Evolutionary conservation across 108 stramenopile species (phyloP), one percentile per base, ranked within the genome.

Genomic region (Seminavis robusta): DNA sequence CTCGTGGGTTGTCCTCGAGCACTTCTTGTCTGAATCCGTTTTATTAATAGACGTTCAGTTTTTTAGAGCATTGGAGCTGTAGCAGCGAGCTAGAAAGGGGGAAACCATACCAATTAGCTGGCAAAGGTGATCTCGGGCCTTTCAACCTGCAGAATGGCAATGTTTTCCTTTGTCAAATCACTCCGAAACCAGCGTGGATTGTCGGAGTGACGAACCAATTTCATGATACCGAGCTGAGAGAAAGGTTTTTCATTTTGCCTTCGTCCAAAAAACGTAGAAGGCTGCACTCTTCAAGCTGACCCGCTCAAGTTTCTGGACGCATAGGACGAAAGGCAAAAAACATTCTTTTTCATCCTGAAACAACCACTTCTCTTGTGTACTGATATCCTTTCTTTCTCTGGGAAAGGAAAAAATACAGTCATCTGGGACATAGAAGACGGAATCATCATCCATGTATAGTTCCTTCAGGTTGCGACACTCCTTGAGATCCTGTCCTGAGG

Each of bases 121-220:
- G n/a, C n/a, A 46, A 76, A 76, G n/a, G 42, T 25, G 15, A 77
- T 41, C 5, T 68, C 67, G 13, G 71, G 76, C 56, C 76, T 60
- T 36, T 68, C 71, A 25, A 47, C 43, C 15, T 40, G 47, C 34
- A 77, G 36, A 17, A 66, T 50, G 17, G 47, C 31, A 32, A 63
- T 54, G 54, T 77, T 72, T 33, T 68, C 56, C 23, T 29, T 9
- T 40, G 53, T 57, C 40, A 74, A 45, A 42, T 79, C 69, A 54
- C 69, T 67, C 2, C 73, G 65, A 15, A 71, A 77, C 71, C 71
- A 72, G 37, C 39, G 48, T 6, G 73, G 60, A 19, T 21, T 57
- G 4, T 49, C 47, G 20, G 71, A 46, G 8, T 13, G 32, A 7
- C 64, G 49, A 30, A 73, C 76, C 47, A 77, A 72, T 47, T 43